Base-by-base conservation (phyloP, 768 basidiomycete species). In the Collybia mongolica region DNA sequence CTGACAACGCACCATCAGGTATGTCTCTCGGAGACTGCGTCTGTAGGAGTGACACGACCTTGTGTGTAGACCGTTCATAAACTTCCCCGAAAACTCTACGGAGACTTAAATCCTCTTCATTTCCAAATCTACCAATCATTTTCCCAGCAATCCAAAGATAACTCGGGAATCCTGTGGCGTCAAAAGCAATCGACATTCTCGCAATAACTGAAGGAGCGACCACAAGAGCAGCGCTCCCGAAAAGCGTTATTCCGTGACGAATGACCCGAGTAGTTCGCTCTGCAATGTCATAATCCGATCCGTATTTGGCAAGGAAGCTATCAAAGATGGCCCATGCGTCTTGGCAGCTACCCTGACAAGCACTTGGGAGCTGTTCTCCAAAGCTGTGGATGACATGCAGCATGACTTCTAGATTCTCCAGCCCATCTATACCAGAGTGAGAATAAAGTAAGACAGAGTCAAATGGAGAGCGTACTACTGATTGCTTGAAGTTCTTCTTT, bases 81-180 rank as follows among this genome's bases (percentile, higher is more conserved):
- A 89, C 65, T 17, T 76, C 75, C 48, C 75, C 71, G 54, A 93
- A 79, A 6, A 87, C 71, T 5, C 61, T 67, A 28, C 81, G 80
- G 23, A 97, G 60, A 39, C 67, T 63, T 4, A 74, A 60, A 53
- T 86, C 76, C 29, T 81, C 76, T 49, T 84, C 82, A 40, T 83
- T 74, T 15, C 88, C 92, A 61, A 89, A 97, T 56, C 82, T 79
- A 26, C 75, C 75, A n/a, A 92, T 77, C 22, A 90, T 67, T 68
- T 98, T 98, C 39, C 93, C 90, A 24, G 84, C 86, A 51, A 98
- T 90, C 97, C 97, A 99, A 18, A 98, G 66, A 68, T 92, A 98
- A 55, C 89, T 87, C 9, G 95, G 80, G 60, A 85, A 83, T 0
- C 88, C 90, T 8, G 89, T 91, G 8, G 73, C 68, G 58, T 92